Evolutionary conservation across 305 asterid species (phyloP).

Genomic region (Fraxinus velutina): DNA sequence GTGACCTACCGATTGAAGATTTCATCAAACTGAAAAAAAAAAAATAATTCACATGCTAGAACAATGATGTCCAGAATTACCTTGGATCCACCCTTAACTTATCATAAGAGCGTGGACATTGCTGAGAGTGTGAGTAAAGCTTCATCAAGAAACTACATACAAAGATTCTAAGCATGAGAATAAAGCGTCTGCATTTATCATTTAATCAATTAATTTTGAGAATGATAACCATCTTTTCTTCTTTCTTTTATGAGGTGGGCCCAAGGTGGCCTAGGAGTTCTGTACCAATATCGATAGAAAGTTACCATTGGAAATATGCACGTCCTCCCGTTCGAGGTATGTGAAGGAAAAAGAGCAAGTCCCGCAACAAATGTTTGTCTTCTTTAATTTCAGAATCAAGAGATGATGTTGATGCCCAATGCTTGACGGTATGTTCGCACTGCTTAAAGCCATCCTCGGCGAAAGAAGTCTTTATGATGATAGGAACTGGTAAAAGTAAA

Average conservation of each 20-base stretch:
- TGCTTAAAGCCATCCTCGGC: constrained; percentile 42
- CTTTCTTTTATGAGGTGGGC: constrained; percentile 14
- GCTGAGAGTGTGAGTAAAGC: constrained; percentile 57
- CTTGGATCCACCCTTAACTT: constrained; percentile 84
- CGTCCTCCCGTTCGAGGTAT: constrained; percentile 97
- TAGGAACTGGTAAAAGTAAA: constrained; percentile 41
- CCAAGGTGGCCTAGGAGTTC: constrained; percentile 1
- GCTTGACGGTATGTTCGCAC: constrained; percentile 63
- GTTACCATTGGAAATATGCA: constrained; percentile 83
- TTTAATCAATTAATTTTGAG: neutral
- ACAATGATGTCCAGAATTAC: constrained; percentile 34
- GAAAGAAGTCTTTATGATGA: constrained; percentile 36
- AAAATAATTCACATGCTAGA: constrained; percentile 6
- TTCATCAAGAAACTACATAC: constrained; percentile 73
- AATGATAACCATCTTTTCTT: constrained; percentile 1
- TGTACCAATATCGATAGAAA: neutral
- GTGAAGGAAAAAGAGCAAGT: constrained; percentile 93
- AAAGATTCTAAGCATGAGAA: constrained; percentile 22
- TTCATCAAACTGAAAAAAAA: constrained; percentile 1
- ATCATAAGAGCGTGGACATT: constrained; percentile 96
- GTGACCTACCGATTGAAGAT: neutral
- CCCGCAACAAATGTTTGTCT: constrained; percentile 60
- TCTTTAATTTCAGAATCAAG: constrained; percentile 49
- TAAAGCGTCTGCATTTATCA: constrained; percentile 19
- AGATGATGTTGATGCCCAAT: constrained; percentile 75